A percentile compares a stretch with the other conserved stretches of the same genome.
phyloP scores from a whole-genome alignment of 2,329 filamentous ascomycete genomes.

The Verticillium isaacii region DNA sequence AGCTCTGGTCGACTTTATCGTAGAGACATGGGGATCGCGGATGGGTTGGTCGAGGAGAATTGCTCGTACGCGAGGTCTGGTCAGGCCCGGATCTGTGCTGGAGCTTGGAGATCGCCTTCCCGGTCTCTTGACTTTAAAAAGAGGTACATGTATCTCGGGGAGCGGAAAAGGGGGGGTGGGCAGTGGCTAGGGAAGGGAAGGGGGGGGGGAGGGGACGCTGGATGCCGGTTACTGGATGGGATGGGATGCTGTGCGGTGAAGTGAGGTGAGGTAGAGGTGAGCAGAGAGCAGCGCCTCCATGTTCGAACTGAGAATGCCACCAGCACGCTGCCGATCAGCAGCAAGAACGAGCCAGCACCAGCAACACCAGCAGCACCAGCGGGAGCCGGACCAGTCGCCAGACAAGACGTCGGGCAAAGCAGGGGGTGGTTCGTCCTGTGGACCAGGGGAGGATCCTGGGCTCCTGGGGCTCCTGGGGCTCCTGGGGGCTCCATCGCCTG shows the following conservation, averaged over 20 bases:
- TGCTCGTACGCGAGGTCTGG: not conserved
- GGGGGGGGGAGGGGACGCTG: not conserved
- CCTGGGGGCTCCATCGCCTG: not conserved
- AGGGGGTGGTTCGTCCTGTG: not conserved
- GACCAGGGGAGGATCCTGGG: not conserved
- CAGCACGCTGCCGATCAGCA: no score
- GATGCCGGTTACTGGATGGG: not conserved
- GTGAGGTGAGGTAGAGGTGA: not conserved
- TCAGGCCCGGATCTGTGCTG: not conserved
- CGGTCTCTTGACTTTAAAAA: not conserved
- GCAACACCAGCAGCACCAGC: not conserved
- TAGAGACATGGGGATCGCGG: not conserved
- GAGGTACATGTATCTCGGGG: not conserved
- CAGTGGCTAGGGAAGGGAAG: not conserved
- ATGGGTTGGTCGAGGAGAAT: not conserved
- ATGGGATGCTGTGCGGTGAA: not conserved
- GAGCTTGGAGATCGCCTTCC: not conserved
- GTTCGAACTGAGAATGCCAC: not conserved
- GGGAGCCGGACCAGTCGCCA: not conserved
- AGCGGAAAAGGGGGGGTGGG: not conserved
- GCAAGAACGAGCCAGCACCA: not conserved
- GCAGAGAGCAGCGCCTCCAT: not conserved
- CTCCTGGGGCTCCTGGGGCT: not conserved
- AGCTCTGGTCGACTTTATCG: not conserved
- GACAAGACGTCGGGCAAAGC: not conserved